Percentiles rank a stretch among this genome's conserved stretches.
Evolutionary conservation across 768 basidiomycete genomes (phyloP).

Genomic region (Hygrocybe coccinea): DNA sequence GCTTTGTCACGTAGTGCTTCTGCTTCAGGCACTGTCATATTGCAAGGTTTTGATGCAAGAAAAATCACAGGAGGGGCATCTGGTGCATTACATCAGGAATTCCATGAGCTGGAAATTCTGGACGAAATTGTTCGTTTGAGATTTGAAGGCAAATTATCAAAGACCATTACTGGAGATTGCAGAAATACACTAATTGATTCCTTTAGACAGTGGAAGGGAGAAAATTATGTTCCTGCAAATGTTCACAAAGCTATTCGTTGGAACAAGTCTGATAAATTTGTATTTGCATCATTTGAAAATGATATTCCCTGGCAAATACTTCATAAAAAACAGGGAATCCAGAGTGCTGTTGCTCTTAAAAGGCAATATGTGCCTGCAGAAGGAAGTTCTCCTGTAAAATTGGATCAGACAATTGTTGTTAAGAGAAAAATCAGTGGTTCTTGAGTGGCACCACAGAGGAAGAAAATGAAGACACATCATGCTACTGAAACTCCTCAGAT

Average conservation of each 20-base stretch:
- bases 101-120: conserved; percentile 17
- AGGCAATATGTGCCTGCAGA: too few relatives aligned
- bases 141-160: conserved; percentile 6
- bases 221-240: conserved; percentile 4
- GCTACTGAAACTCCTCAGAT: too few relatives aligned
- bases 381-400: too few relatives aligned
- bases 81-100: conserved; percentile 18
- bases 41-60: conserved; percentile 20
- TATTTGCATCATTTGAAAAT: too few relatives aligned
- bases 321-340: too few relatives aligned
- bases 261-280: not conserved
- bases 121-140: conserved; percentile 19
- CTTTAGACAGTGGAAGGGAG: conserved; percentile 1
- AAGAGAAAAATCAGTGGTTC: too few relatives aligned
- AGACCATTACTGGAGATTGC: not conserved
- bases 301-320: too few relatives aligned
- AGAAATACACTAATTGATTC: not conserved
- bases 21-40: conserved; percentile 22
- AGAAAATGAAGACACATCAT: too few relatives aligned
- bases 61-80: conserved; percentile 16
- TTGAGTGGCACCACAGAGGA: too few relatives aligned
- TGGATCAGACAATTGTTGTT: too few relatives aligned
- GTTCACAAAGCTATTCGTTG: conserved; percentile 4
- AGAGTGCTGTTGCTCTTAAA: too few relatives aligned
- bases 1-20: conserved; percentile 15